Percentiles rank a stretch among this genome's conserved stretches.
These are phyloP conservation scores for Lachnellula occidentalis DNA, from an alignment of 2,329 filamentous ascomycete genomes.

Conservation along the genomic window DNA sequence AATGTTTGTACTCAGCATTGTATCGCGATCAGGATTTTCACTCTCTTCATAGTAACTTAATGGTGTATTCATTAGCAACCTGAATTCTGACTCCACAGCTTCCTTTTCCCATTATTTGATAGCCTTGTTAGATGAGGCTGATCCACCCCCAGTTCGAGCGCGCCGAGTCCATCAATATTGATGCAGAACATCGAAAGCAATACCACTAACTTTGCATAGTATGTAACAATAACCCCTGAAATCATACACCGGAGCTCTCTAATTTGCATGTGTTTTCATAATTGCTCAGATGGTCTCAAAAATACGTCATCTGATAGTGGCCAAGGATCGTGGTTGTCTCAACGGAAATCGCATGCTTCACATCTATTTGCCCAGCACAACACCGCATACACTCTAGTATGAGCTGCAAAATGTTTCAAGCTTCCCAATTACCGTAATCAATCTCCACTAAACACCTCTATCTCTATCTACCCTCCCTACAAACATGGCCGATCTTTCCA, in stretches of 20 bases:
- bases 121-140: neutral
- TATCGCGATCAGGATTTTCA: constrained; percentile 28
- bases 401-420: neutral
- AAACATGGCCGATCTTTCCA: constrained; percentile 29
- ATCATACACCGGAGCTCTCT: too few species aligned
- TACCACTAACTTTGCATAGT: neutral
- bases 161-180: neutral
- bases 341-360: neutral
- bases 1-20: constrained; percentile 29
- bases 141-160: neutral
- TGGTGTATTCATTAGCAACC: neutral
- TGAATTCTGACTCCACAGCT: neutral
- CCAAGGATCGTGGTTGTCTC: too few species aligned
- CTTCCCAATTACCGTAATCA: constrained; percentile 1
- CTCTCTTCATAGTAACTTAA: neutral
- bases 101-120: neutral
- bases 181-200: too few species aligned
- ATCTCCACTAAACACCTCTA: neutral
- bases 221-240: too few species aligned
- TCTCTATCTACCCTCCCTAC: neutral
- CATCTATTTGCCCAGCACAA: neutral
- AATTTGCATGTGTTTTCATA: too few species aligned
- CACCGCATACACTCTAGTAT: neutral
- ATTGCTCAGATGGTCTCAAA: too few species aligned
- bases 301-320: too few species aligned